Conservation (phyloP, 148 eudicot species). For the Chenopodium berlandieri region DNA sequence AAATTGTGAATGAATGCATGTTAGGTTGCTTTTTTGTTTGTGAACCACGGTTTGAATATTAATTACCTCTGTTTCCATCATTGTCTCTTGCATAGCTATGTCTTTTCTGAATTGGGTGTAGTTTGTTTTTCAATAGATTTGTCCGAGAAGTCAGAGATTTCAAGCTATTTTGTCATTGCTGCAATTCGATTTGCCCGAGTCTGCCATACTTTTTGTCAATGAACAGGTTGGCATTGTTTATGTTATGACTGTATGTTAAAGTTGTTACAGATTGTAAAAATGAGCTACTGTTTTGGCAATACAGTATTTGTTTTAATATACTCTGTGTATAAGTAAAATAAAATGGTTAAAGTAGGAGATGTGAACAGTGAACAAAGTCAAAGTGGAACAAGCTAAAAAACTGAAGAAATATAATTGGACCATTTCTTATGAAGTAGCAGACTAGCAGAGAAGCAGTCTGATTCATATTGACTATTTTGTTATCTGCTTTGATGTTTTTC, state of each 20-base stretch:
- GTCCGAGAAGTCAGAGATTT: constrained; percentile 52
- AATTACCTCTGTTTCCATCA: background rate
- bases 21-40: background rate
- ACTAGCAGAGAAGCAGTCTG: background rate
- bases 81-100: background rate
- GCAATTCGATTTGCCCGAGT: constrained; percentile 63
- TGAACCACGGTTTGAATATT: background rate
- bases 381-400: no score
- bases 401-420: background rate
- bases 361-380: no score
- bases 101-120: constrained; percentile 11
- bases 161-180: constrained; percentile 60
- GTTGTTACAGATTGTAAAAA: background rate
- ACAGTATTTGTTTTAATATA: background rate
- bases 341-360: no score
- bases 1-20: background rate
- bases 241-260: background rate
- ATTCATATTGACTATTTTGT: background rate
- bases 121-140: constrained; percentile 43
- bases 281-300: background rate
- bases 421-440: background rate
- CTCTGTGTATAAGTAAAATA: no score
- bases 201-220: constrained; percentile 87
- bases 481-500: background rate
- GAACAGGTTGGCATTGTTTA: constrained; percentile 62